Evolutionary conservation across 2,329 filamentous ascomycete genomes (phyloP), one percentile per base, ranked within the genome.

Genomic region (Emmonsiellopsis sp.): DNA sequence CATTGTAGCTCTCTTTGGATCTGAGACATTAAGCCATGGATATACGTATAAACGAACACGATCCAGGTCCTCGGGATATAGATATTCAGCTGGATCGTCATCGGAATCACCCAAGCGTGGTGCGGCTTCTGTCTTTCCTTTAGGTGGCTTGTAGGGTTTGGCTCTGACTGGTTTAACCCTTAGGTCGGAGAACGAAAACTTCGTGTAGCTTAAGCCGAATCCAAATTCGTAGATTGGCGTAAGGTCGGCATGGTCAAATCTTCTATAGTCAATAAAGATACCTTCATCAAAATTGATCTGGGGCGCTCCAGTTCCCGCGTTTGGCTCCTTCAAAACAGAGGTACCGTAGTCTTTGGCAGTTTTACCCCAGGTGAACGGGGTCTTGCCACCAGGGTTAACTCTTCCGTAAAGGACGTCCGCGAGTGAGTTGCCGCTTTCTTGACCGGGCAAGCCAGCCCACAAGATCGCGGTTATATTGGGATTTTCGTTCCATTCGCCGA

Each of bases 341-440:
- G 75, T 73, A 13, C 80, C 80, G 57, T 82, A 85, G 50, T 79
- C 73, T 49, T 74, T 70, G 30, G 73, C 75, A 10, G 71, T 70
- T 58, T 70, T 70, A 40, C 78, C 82, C 68, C 82, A 76, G 48
- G 81, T 84, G 69, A 85, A 84, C 11, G 80, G 78, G 6, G 79
- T 70, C 70, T 84, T 84, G 60, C 74, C 82, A 52, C 79, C 78
- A 13, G 82, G 82, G 66, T 83, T 84, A 63, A 80, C 73, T 51
- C 74, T 73, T 54, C 87, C 87, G 66, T 87, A 90, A 7, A 90
- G 76, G 20, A 90, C 75, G 63, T 90, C 86, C 2, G 83, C 83
- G 46, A 90, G 79, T 2, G 85, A 79, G 63, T 89, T 89, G 9
- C 87, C 87, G 59, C 80, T 86, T 69, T 91, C 84, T 63, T 89